These are phyloP conservation scores for Malus sylvestris DNA, from an alignment of 306 rosid species.

Conservation along the genomic window DNA sequence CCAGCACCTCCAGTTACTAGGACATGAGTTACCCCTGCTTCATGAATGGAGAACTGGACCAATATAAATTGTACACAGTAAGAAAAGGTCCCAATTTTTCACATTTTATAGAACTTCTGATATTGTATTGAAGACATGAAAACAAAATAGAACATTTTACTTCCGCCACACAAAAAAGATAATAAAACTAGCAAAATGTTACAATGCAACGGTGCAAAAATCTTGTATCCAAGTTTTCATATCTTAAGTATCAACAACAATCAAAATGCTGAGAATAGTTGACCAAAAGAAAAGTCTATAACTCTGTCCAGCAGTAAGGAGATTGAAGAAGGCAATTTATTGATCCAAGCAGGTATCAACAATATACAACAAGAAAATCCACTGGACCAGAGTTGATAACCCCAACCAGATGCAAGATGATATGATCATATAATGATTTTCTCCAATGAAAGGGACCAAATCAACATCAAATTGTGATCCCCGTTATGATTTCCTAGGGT, in stretches of 20 bases:
- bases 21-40: conserved; percentile 80
- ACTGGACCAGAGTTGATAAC: neutral
- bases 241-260: neutral
- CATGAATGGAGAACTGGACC: conserved; percentile 62
- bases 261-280: neutral
- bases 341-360: neutral
- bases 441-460: neutral
- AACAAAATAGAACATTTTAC: neutral
- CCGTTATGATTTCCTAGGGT: neutral
- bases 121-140: neutral
- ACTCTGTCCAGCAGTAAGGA: neutral
- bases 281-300: neutral
- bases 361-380: neutral
- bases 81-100: neutral
- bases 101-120: neutral
- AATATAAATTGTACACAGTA: conserved; percentile 1
- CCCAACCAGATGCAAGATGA: neutral
- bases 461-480: neutral
- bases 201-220: neutral
- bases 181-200: neutral
- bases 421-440: neutral
- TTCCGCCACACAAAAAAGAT: neutral
- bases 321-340: neutral
- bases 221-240: neutral
- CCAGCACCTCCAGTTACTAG: conserved; percentile 98